Base-by-base conservation (phyloP, 352 stramenopile species). In the Pythium volutum region DNA sequence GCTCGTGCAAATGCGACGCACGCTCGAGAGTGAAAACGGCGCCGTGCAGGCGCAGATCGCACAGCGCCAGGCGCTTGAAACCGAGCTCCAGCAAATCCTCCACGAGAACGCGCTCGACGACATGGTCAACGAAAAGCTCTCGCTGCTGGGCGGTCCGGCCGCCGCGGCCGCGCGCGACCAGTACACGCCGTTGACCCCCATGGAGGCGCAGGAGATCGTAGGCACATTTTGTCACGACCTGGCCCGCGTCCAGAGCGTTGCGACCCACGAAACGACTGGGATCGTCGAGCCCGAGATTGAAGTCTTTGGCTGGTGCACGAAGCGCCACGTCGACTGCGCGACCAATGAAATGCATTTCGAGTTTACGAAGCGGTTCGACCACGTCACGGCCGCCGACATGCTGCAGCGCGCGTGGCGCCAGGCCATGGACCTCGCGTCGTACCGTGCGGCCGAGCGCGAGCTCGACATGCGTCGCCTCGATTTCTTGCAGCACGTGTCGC, bases 311-410 rank as follows among this genome's bases (percentile, higher is more conserved):
- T 79, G 71, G 71, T 51, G 66, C 25, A 73, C 69, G 20, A 66
- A 59, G 16, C 71, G 69, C 22, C 66, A 79, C 59, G 51, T 79
- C 5, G 68, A 78, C 55, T 27, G 27, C 11, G 14, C 41, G 36
- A 70, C 64, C n/a, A 76, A 70, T 62, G 62, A 74, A 43, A 74
- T 76, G 68, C 69, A 76, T 22, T 79, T 79, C 34, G 71, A 76
- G 57, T 73, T 79, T 43, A 54, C 41, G 49, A 76, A 76, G 59
- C 23, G 9, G 16, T 79, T 76, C 22, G 53, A 55, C 10, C 68
- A 79, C 47, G 23, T 75, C 34, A 62, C 36, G 14, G 66, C 59
- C 12, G 14, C 29, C 7, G 66, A 74, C 10, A 50, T 79, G 41
- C 57, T 52, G 10, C 34, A 70, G 11, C 69, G 71, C 38, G 53